Evolutionary conservation across 2,329 filamentous ascomycete genomes (phyloP).

Genomic region (Arachnopeziza araneosa): DNA sequence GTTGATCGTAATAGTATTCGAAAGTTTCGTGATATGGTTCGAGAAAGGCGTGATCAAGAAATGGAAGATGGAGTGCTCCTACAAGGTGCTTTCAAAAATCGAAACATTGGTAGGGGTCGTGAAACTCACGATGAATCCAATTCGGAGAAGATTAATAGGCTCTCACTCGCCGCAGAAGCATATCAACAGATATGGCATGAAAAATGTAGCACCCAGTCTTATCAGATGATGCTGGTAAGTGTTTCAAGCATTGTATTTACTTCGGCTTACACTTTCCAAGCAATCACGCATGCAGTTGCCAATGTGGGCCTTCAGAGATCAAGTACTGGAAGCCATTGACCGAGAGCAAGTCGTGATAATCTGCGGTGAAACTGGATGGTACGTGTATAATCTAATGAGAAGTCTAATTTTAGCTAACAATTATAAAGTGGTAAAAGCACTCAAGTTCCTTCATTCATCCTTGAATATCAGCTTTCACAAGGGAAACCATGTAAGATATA

Average conservation of each 20-base stretch:
- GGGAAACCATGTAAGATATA: slow-evolving; percentile 86
- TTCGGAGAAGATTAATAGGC: slow-evolving; percentile 30
- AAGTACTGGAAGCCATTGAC: slow-evolving; percentile 73
- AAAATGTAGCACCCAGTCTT: slow-evolving; percentile 53
- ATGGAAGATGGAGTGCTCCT: slow-evolving; percentile 70
- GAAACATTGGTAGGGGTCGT: slow-evolving; percentile 41
- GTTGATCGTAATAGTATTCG: slow-evolving; percentile 64
- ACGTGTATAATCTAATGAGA: slow-evolving; percentile 19
- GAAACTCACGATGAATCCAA: slow-evolving; percentile 44
- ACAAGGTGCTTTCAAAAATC: slow-evolving; percentile 67
- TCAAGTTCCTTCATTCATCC: slow-evolving; percentile 87
- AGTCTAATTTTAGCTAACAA: not conserved
- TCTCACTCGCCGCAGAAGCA: slow-evolving; percentile 29
- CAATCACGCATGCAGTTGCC: slow-evolving; percentile 73
- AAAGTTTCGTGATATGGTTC: slow-evolving; percentile 64
- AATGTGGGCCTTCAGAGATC: slow-evolving; percentile 78
- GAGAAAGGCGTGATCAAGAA: slow-evolving; percentile 62
- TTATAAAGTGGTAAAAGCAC: slow-evolving; percentile 77
- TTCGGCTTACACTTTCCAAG: slow-evolving; percentile 28
- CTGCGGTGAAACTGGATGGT: slow-evolving; percentile 92
- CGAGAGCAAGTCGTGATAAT: slow-evolving; percentile 83
- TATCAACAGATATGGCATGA: slow-evolving; percentile 55
- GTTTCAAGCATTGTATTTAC: not conserved
- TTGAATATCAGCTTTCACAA: slow-evolving; percentile 79
- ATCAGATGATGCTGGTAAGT: slow-evolving; percentile 70